Evolutionary conservation across 495 filamentous ascomycete species (phyloP), one percentile per base, ranked within the genome.

Genomic region (Parathielavia appendiculata): DNA sequence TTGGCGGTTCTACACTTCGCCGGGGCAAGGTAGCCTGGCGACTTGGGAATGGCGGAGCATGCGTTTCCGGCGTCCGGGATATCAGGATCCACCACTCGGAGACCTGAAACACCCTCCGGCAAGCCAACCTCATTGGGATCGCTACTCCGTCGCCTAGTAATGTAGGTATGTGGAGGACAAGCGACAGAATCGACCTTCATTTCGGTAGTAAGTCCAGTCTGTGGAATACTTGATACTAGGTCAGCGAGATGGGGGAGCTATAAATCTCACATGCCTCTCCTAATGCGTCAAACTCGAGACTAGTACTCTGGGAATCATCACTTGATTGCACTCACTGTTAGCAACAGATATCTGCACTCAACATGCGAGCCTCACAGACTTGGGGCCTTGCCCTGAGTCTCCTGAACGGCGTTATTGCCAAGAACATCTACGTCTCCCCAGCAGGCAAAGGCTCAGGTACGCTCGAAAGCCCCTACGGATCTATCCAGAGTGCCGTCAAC

Each of bases 1-100:
- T 38, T 38, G 35, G 35, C 35, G 38, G 16, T 40, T 4, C 38
- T 13, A n/a, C 11, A 10, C 38, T 45, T 1, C n/a, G 43, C n/a
- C n/a, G n/a, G 43, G 43, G 43, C 20, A 20, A 5, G 10, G n/a
- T 41, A 11, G 30, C 26, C 26, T 49, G 47, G 30, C 26, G 47
- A 49, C 26, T 30, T 6, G 3, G 26, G 3, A 6, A 35, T 35
- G 47, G 47, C 48, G 48, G 48, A 51, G 34, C 48, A 50, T 17
- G 11, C 22, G 10, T 10, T 38, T 51, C 48, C 48, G 48, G 34
- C 26, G 3, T 30, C 26, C 26, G 26, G 48, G 23, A 22, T 11
- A 51, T 51, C 32, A 38, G 22, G 34, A 6, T 51, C 48, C 48
- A 51, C 48, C 48, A 51, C 48, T 51, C 16, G 48, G 48, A 51